These are phyloP conservation scores for Corynascus novoguineensis DNA, from an alignment of 495 filamentous ascomycete genomes.

Conservation along the genomic window DNA sequence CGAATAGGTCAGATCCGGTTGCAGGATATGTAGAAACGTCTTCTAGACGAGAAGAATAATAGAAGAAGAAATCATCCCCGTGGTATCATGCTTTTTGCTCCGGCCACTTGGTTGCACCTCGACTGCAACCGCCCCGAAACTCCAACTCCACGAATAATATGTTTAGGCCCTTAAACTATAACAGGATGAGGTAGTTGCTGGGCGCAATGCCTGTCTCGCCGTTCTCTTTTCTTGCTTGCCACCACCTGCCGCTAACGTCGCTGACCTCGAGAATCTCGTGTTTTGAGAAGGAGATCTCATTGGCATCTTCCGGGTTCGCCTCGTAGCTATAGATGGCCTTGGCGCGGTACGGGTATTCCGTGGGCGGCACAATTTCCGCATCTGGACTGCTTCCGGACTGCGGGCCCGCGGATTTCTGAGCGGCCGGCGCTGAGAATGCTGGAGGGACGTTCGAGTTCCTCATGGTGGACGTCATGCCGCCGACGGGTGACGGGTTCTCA, in stretches of 20 bases:
- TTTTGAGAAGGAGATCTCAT: conserved; percentile 95
- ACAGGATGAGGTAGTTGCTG: conserved; percentile 94
- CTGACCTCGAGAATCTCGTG: conserved; percentile 96
- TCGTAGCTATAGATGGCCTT: conserved; percentile 99
- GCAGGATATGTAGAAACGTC: conserved; percentile 29
- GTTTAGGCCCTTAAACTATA: conserved; percentile 52
- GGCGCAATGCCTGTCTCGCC: conserved; percentile 97
- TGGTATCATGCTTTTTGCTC: conserved; percentile 24
- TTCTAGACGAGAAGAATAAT: conserved; percentile 20
- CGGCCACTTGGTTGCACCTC: neutral
- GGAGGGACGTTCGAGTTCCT: conserved; percentile 35
- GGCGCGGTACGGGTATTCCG: conserved; percentile 93
- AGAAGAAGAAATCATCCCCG: conserved; percentile 27
- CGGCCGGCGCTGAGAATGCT: conserved; percentile 32
- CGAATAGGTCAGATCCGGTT: conserved; percentile 22
- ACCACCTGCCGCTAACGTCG: conserved; percentile 96
- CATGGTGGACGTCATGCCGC: conserved; percentile 51
- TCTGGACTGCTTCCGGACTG: conserved; percentile 35
- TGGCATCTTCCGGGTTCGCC: conserved; percentile 92
- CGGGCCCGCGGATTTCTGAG: conserved; percentile 32
- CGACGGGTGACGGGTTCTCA: conserved; percentile 90
- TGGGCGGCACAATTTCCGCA: conserved; percentile 68
- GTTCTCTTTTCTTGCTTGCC: conserved; percentile 92
- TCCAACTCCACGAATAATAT: neutral
- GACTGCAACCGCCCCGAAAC: neutral